A percentile compares a stretch with the other conserved stretches of the same genome.
Conservation (phyloP, 768 basidiomycete genomes). For the Exidia glandulosa region DNA sequence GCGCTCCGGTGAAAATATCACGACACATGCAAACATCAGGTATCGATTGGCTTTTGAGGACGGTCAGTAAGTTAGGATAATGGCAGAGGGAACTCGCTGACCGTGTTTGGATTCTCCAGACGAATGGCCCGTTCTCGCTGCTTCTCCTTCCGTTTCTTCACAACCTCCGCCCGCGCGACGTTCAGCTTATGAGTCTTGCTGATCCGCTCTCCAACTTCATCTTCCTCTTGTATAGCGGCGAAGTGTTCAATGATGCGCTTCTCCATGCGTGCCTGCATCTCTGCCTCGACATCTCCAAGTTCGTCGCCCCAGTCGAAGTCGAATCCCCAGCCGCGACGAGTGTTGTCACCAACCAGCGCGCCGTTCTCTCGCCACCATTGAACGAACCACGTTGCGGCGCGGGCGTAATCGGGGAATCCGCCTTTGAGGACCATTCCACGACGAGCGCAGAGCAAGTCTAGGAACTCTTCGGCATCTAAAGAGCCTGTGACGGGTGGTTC, state of each 20-base stretch:
- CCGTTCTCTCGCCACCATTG: conserved; percentile 80
- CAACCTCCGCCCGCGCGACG: too few relatives aligned
- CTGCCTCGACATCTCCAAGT: conserved; percentile 35
- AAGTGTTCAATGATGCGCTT: conserved; percentile 50
- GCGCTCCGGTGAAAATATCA: too few relatives aligned
- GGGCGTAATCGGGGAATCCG: conserved; percentile 53
- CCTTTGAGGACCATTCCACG: conserved; percentile 79
- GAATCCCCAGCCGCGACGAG: conserved; percentile 69
- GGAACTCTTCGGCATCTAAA: conserved; percentile 49
- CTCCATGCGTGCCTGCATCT: conserved; percentile 57
- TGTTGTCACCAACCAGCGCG: conserved; percentile 20
- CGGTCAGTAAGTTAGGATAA: too few relatives aligned
- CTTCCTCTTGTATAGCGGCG: too few relatives aligned
- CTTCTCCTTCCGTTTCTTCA: too few relatives aligned
- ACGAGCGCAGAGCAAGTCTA: conserved; percentile 56
- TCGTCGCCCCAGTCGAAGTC: conserved; percentile 46
- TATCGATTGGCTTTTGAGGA: too few relatives aligned
- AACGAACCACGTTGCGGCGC: conserved; percentile 75
- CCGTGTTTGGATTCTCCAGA: too few relatives aligned
- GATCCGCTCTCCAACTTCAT: too few relatives aligned
- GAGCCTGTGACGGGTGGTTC: conserved; percentile 38
- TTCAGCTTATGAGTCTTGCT: too few relatives aligned
- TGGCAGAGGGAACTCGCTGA: too few relatives aligned
- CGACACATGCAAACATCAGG: too few relatives aligned
- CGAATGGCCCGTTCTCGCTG: too few relatives aligned